Evolutionary conservation across 2,329 filamentous ascomycete species (phyloP), one percentile per base, ranked within the genome.

Genomic region (Aspergillus versicolor): DNA sequence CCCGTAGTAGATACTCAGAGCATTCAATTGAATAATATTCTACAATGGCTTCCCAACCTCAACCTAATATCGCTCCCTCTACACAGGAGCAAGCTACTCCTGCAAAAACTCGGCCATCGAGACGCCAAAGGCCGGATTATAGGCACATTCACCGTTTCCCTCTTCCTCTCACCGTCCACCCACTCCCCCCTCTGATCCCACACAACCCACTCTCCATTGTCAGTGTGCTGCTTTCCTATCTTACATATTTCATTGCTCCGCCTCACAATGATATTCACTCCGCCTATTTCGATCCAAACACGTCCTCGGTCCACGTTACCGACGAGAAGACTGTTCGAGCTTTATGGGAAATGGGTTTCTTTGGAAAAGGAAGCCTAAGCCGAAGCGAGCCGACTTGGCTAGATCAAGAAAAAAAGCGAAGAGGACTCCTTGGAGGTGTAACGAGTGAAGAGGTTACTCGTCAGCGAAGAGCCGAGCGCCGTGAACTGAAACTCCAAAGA

Each of bases 321-420:
- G 88, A 97, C 71, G 80, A 86, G 24, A 81, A 82, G 54, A 88
- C 91, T 3, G 88, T 95, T 61, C 83, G 89, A 54, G 91, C 88
- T 1, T 76, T 99, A 22, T 99, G 95, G 94, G 90, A 96, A 74
- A 91, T 95, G 77, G 94, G 94, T 5, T 99, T 99, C 76, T 99
- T 93, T 74, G 95, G 95, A 47, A 97, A 97, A 74, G 94, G 94
- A 44, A 93, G 81, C 65, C 79, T 97, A 57, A 97, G 92, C 77
- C 86, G 95, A 66, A 97, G 92, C 79, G 93, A 99, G 73, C 93
- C 93, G 3, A 94, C 87, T 65, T 99, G 94, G 94, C 75, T 96
- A 50, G 89, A 90, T 62, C 83, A 89, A 61, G 91, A 96, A 74
- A 88, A 90, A 73, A 86, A 88, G 27, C 84, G 88, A 50, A 82